Percentiles rank a stretch among this genome's conserved stretches.
These are phyloP conservation scores for Wickerhamiella australiensis DNA, from an alignment of 805 yeast genomes.

Conservation along the genomic window DNA sequence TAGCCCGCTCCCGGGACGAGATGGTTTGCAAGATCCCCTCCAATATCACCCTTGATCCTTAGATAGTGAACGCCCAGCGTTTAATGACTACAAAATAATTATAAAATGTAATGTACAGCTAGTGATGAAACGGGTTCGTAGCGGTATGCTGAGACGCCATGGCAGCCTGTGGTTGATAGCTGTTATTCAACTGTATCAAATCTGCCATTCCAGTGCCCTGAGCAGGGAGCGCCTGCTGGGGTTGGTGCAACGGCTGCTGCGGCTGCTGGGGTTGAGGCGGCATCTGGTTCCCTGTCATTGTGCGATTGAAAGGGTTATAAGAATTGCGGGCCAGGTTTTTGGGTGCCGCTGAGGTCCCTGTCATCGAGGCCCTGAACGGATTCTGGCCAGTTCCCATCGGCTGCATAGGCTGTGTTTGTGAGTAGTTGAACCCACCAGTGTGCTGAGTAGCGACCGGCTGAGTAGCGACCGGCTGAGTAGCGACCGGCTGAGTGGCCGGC, in stretches of 20 bases:
- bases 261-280: neutral
- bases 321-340: neutral
- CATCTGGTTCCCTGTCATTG: neutral
- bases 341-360: neutral
- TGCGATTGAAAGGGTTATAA: slow-evolving; percentile 1
- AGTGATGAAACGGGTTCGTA: neutral
- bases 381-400: slow-evolving; percentile 7
- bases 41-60: too few species aligned
- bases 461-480: neutral
- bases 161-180: neutral
- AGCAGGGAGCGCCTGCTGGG: neutral
- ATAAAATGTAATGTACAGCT: neutral
- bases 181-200: neutral
- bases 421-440: slow-evolving; percentile 3
- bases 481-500: neutral
- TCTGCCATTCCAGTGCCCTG: neutral
- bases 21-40: too few species aligned
- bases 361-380: slow-evolving; percentile 5
- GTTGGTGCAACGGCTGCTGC: neutral
- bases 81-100: neutral
- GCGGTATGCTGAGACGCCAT: slow-evolving; percentile 3
- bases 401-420: slow-evolving; percentile 2
- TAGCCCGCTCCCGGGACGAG: too few species aligned
- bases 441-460: slow-evolving; percentile 1
- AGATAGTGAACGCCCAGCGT: slow-evolving; percentile 21